These are phyloP conservation scores for Stylosanthes scabra DNA, from an alignment of 331 rosid genomes.

Conservation along the genomic window DNA sequence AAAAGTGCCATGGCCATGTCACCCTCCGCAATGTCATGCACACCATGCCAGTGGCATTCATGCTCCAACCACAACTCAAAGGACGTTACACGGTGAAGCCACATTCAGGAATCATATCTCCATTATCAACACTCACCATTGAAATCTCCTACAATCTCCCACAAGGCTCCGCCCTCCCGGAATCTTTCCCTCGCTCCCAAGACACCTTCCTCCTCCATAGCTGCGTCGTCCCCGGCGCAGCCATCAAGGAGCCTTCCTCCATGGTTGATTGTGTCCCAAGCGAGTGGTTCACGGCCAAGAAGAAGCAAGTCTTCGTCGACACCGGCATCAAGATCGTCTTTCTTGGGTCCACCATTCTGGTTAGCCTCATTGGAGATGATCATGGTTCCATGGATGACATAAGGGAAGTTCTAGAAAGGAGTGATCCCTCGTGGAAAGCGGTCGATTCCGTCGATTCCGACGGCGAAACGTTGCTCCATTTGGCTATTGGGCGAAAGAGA, in stretches of 20 bases:
- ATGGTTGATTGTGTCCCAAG: constrained; percentile 62
- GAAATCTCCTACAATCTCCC: constrained; percentile 70
- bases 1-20: constrained; percentile 63
- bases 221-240: constrained; percentile 82
- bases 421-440: constrained; percentile 64
- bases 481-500: constrained; percentile 57
- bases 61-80: constrained; percentile 66
- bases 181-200: constrained; percentile 59
- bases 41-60: constrained; percentile 90
- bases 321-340: constrained; percentile 71
- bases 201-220: constrained; percentile 84
- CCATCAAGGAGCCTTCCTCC: constrained; percentile 59
- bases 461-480: constrained; percentile 69
- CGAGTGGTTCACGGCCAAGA: constrained; percentile 77
- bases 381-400: constrained; percentile 67
- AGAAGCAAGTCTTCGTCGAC: constrained; percentile 87
- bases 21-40: constrained; percentile 82
- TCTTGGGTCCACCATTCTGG: constrained; percentile 57
- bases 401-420: constrained; percentile 65
- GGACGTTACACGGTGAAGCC: constrained; percentile 73
- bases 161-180: constrained; percentile 56
- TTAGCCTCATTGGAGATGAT: constrained; percentile 50
- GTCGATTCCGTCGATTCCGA: constrained; percentile 57
- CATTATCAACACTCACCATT: constrained; percentile 54
- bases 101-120: constrained; percentile 77